Conservation (phyloP, 2,329 filamentous ascomycete species). For the Colletotrichum echinochloae region DNA sequence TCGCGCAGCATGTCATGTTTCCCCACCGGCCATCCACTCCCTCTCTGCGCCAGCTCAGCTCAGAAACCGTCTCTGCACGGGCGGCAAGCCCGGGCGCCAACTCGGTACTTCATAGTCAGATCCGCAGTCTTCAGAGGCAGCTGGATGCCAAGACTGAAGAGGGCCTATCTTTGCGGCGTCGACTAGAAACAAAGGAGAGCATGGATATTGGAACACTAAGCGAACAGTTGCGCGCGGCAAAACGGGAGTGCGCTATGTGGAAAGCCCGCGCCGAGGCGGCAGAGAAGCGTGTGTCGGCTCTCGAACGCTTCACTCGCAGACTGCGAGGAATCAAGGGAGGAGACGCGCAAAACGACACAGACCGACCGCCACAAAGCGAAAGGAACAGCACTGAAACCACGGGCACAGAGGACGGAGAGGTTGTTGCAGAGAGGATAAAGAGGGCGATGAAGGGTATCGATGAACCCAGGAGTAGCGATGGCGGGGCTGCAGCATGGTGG, state of each 20-base stretch:
- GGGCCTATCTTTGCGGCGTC: slow-evolving; percentile 56
- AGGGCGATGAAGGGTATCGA: slow-evolving; percentile 25
- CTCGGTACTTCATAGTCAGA: slow-evolving; percentile 59
- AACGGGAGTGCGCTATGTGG: slow-evolving; percentile 62
- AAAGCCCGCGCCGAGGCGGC: slow-evolving; percentile 66
- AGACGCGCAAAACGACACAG: slow-evolving; percentile 22
- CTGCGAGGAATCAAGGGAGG: slow-evolving; percentile 48
- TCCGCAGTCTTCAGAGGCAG: slow-evolving; percentile 61
- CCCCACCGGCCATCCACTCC: slow-evolving; percentile 50
- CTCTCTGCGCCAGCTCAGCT: slow-evolving; percentile 35
- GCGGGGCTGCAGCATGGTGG: slow-evolving; percentile 40
- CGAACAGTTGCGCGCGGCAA: slow-evolving; percentile 60
- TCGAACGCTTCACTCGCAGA: slow-evolving; percentile 57
- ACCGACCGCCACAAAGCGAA: not conserved
- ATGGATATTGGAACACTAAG: slow-evolving; percentile 59
- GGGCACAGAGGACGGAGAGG: slow-evolving; percentile 24
- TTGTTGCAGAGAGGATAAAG: slow-evolving; percentile 15
- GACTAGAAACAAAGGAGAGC: slow-evolving; percentile 58
- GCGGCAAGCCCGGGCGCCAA: slow-evolving; percentile 46
- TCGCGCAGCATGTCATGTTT: slow-evolving; percentile 54
- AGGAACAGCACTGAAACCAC: slow-evolving; percentile 9
- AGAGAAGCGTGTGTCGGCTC: slow-evolving; percentile 63
- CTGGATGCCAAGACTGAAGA: slow-evolving; percentile 62
- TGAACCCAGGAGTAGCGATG: slow-evolving; percentile 29
- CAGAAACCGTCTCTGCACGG: slow-evolving; percentile 4